A percentile compares a stretch with the other conserved stretches of the same genome.
phyloP scores from a whole-genome alignment of 2,329 filamentous ascomycete genomes.

The Botryotinia convoluta region DNA sequence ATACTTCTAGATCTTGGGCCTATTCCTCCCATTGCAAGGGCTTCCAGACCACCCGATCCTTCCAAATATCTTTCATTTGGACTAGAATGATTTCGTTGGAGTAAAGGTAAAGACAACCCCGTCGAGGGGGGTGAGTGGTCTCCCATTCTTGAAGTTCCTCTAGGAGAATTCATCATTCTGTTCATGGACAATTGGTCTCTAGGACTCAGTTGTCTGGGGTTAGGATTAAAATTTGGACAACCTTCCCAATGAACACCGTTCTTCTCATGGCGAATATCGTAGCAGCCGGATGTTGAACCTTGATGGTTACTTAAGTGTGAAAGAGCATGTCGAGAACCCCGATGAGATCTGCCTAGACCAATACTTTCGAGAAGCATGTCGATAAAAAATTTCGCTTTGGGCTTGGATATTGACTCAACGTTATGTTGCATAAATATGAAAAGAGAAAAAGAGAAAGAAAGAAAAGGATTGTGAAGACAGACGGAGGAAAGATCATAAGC shows the following conservation, averaged over 20 bases:
- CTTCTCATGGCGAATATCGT: constrained; percentile 14
- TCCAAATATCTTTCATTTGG: constrained; percentile 3
- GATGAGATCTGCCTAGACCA: constrained; percentile 5
- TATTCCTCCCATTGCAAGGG: not conserved
- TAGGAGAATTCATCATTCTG: not conserved
- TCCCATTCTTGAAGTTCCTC: not conserved
- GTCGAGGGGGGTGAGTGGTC: not conserved
- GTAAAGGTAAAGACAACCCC: not conserved
- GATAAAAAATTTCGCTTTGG: not conserved
- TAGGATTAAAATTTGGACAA: constrained; percentile 14
- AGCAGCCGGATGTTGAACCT: constrained; percentile 6
- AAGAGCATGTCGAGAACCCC: constrained; percentile 10
- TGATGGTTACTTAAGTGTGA: not conserved
- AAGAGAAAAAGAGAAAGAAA: not conserved
- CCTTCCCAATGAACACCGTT: constrained; percentile 17
- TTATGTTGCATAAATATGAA: not conserved
- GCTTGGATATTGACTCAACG: not conserved
- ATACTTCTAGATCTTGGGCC: not conserved
- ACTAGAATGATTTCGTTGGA: not conserved
- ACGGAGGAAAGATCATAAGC: not conserved
- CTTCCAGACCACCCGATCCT: constrained; percentile 1
- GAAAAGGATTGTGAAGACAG: not conserved
- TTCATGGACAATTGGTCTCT: constrained; percentile 5
- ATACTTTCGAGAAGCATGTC: constrained; percentile 12
- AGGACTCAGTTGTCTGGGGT: not conserved